Conservation (phyloP, 371 early-diverging fungal species). For the Mortierella sp. region DNA sequence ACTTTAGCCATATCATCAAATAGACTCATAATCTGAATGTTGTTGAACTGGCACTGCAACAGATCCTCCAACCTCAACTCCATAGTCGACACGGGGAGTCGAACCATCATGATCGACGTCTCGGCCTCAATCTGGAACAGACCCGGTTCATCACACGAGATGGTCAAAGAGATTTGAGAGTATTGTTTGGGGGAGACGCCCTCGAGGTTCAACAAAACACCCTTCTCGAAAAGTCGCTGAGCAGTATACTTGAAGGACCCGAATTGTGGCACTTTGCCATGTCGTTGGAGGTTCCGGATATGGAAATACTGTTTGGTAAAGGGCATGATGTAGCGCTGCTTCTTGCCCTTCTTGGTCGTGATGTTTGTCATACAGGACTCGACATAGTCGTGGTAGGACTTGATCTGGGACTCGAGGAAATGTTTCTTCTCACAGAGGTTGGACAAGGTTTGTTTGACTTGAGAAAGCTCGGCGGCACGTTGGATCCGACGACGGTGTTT, state of each 20-base stretch:
- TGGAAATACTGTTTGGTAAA: slow-evolving; percentile 97
- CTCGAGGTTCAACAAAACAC: slow-evolving; percentile 90
- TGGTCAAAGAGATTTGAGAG: slow-evolving; percentile 89
- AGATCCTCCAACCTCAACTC: slow-evolving; percentile 94
- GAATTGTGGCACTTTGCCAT: slow-evolving; percentile 93
- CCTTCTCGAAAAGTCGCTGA: slow-evolving; percentile 91
- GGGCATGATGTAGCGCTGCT: slow-evolving; percentile 80
- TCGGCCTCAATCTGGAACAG: slow-evolving; percentile 85
- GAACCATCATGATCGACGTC: slow-evolving; percentile 85
- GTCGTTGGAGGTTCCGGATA: slow-evolving; percentile 84
- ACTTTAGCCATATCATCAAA: slow-evolving; percentile 94
- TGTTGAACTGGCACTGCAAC: slow-evolving; percentile 94
- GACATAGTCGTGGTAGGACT: slow-evolving; percentile 92
- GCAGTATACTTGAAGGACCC: slow-evolving; percentile 99
- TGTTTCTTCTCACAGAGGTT: slow-evolving; percentile 86
- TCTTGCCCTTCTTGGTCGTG: slow-evolving; percentile 84
- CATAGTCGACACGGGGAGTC: slow-evolving; percentile 81
- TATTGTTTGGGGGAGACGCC: slow-evolving; percentile 88
- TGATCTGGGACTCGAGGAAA: slow-evolving; percentile 89
- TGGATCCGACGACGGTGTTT: slow-evolving; percentile 90
- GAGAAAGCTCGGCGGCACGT: slow-evolving; percentile 79
- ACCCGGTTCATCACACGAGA: slow-evolving; percentile 94
- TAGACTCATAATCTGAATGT: slow-evolving; percentile 87
- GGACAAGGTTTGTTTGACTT: slow-evolving; percentile 82
- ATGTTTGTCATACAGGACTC: slow-evolving; percentile 90